Evolutionary conservation across 495 filamentous ascomycete species (phyloP).

Genomic region (Lasiosphaeria ovina): DNA sequence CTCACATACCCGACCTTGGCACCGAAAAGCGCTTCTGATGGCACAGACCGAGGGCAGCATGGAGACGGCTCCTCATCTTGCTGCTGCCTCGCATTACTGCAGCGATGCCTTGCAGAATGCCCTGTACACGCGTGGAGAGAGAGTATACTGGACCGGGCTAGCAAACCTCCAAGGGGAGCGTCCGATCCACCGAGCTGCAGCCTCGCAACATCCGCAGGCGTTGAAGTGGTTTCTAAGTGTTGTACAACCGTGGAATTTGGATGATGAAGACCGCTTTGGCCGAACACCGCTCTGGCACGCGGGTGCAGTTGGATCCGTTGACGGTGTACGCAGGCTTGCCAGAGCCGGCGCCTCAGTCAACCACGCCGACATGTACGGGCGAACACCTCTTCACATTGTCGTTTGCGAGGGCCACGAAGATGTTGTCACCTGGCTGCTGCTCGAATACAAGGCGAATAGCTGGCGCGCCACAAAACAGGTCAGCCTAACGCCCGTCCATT

Average conservation of each 20-base stretch:
- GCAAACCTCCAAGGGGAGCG: not conserved
- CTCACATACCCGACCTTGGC: not conserved
- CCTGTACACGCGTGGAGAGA: not conserved
- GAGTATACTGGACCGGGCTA: not conserved
- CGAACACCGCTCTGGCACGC: constrained; percentile 9
- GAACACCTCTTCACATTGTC: not conserved
- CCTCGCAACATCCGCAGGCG: not conserved
- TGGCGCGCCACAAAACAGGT: not conserved
- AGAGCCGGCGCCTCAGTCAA: not conserved
- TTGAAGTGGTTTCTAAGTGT: not conserved
- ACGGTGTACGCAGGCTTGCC: not conserved
- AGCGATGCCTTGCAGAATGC: not conserved
- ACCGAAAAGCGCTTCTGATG: not conserved
- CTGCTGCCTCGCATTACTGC: not conserved
- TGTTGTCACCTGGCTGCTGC: not conserved
- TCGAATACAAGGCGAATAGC: not conserved
- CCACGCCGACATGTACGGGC: not conserved
- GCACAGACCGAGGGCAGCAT: not conserved
- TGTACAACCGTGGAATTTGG: not conserved
- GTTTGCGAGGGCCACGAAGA: not conserved
- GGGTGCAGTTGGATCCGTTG: constrained; percentile 3
- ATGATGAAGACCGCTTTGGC: constrained; percentile 1
- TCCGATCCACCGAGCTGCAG: not conserved
- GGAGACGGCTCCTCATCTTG: not conserved
- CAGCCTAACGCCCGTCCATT: not conserved